Base-by-base conservation (phyloP, 2,329 filamentous ascomycete species). In the Scortechinia acanthostroma region DNA sequence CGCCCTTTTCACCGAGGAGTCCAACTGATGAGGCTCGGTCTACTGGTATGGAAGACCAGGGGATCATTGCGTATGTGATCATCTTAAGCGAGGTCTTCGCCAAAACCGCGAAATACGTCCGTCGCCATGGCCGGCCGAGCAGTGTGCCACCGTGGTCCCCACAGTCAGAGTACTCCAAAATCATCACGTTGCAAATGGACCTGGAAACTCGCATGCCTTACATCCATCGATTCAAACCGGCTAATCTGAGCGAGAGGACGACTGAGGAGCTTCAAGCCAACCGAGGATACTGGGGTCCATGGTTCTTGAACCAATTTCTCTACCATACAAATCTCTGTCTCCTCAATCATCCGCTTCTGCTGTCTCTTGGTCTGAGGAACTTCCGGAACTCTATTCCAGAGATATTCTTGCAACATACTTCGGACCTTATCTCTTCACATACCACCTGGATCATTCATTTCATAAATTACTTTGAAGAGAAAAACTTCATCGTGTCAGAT, bases 251-350 rank as follows among this genome's bases (percentile, higher is more conserved):
- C 2, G 62, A 70, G 20, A 59, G 62, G 37, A 58, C 66, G 0
- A 46, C 56, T 0, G 62, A 66, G 19, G 63, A 69, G 19, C 52
- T 73, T 3, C 56, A 68, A 45, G 51, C 55, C 0, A 63, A 69
- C 47, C 58, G 69, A 33, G 64, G 68, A 43, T 73, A 72, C 47
- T 73, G 70, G 70, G 67, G 64, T 1, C 67, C 70, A 1, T 73
- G 69, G 67, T 58, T 73, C 19, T 55, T 71, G 42, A 64, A 67
- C 25, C 70, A 73, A 47, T 68, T 71, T 45, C 54, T 73, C 19
- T 73, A 73, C 48, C 69, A 72, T 50, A 69, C 70, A 2, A 71
- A 69, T 42, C 56, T 72, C 2, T 73, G 69, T 48, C 60, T 72
- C 1, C 56, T 73, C 4, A 73, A 73, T 33, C 70, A 73, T 48